Evolutionary conservation across 169 alveolate species (phyloP).

Genomic region (Miamiensis avidus): DNA sequence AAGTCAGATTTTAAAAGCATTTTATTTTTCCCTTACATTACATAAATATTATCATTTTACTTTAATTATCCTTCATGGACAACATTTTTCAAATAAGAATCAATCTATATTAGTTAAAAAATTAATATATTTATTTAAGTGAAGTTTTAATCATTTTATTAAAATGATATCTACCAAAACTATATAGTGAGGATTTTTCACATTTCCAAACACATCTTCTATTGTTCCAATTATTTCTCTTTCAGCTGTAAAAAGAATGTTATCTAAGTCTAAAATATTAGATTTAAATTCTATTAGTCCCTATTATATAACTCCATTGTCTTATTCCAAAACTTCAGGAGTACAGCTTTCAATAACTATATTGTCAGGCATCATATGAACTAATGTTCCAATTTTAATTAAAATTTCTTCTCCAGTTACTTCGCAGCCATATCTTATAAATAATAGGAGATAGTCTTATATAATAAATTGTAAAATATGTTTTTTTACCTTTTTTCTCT

Average conservation of each 20-base stretch:
- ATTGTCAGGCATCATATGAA: neutral
- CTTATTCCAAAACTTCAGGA: neutral
- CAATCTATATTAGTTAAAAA: neutral
- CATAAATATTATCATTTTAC: constrained; percentile 21
- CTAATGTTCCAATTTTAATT: constrained; percentile 6
- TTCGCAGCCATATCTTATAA: constrained; percentile 4
- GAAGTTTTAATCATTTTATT: neutral
- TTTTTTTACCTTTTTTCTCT: neutral
- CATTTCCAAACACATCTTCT: constrained; percentile 49
- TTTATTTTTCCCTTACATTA: constrained; percentile 18
- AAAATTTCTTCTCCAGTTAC: constrained; percentile 5
- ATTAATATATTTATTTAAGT: too few relatives aligned
- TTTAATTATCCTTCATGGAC: constrained; percentile 11
- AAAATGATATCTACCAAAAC: constrained; percentile 12
- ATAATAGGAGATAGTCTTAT: neutral
- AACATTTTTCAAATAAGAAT: constrained; percentile 17
- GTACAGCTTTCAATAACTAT: neutral
- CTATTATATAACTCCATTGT: neutral
- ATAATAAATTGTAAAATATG: too few relatives aligned
- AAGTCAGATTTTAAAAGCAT: constrained; percentile 8
- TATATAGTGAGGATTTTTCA: constrained; percentile 35
- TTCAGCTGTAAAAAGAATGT: constrained; percentile 10
- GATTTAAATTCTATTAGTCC: neutral
- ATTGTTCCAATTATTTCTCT: constrained; percentile 32
- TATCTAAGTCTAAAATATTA: constrained; percentile 27